A percentile compares a stretch with the other conserved stretches of the same genome.
Evolutionary conservation across 192 early-diverging fungal genomes (phyloP).

Genomic region (Spinellus fusiger): DNA sequence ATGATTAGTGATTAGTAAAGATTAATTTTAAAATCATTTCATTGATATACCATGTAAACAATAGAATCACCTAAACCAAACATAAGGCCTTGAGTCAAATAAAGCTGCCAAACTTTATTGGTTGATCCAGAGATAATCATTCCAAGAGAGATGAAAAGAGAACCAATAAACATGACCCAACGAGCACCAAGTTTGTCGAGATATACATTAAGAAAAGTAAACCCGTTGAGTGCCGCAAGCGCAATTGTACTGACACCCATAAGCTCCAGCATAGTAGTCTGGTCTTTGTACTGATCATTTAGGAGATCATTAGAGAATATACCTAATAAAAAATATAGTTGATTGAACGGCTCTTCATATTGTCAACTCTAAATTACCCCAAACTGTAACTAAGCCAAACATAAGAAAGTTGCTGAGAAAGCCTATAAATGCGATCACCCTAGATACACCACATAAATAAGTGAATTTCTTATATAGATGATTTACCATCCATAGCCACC

Average conservation of each 20-base stretch:
- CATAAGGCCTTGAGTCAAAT: constrained; percentile 54
- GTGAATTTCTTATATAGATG: not conserved
- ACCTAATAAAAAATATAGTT: not conserved
- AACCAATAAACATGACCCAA: constrained; percentile 14
- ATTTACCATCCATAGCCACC: constrained; percentile 15
- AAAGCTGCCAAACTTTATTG: constrained; percentile 52
- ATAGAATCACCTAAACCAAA: constrained; percentile 43
- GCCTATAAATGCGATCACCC: not conserved
- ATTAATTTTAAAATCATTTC: not conserved
- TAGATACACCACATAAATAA: not conserved
- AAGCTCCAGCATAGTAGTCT: constrained; percentile 5
- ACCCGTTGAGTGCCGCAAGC: constrained; percentile 9
- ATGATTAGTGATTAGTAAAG: not conserved
- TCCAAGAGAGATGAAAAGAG: constrained; percentile 11
- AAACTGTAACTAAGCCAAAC: constrained; percentile 7
- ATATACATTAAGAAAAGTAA: constrained; percentile 6
- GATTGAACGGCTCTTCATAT: not conserved
- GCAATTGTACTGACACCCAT: constrained; percentile 13
- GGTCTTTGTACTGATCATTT: not conserved
- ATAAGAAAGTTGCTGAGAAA: constrained; percentile 5
- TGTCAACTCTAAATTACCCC: not conserved
- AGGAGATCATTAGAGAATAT: constrained; percentile 18
- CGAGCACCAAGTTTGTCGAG: constrained; percentile 6
- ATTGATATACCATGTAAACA: constrained; percentile 19
- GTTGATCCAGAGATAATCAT: constrained; percentile 22